Evolutionary conservation across 441 rosid genomes (phyloP).

Genomic region (Eruca vesicaria): DNA sequence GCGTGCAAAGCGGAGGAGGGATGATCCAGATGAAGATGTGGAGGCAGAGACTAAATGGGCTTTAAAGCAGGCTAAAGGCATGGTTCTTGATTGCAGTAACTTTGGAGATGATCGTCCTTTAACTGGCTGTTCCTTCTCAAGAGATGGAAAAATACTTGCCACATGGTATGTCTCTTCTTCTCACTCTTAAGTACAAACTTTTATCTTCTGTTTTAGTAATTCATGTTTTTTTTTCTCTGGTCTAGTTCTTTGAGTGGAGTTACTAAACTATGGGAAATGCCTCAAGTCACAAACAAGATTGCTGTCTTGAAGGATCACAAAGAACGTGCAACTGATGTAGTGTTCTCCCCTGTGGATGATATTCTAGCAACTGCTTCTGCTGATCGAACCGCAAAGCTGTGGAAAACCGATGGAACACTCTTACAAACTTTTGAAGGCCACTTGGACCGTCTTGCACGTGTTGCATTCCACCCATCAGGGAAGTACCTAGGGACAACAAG

Average conservation of each 20-base stretch:
- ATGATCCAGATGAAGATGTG: constrained; percentile 91
- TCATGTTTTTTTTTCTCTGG: constrained; percentile 20
- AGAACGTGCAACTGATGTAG: constrained; percentile 89
- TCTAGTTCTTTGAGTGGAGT: constrained; percentile 78
- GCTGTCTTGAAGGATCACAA: constrained; percentile 79
- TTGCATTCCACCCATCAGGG: constrained; percentile 94
- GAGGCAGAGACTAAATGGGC: constrained; percentile 83
- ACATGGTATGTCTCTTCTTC: constrained; percentile 54
- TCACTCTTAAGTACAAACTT: not conserved
- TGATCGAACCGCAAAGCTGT: constrained; percentile 86
- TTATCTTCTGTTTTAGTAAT: constrained; percentile 14
- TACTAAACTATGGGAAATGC: constrained; percentile 88
- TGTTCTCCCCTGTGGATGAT: constrained; percentile 75
- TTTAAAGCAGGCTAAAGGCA: constrained; percentile 55
- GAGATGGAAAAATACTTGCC: constrained; percentile 67
- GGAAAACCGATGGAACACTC: constrained; percentile 80
- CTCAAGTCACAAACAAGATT: constrained; percentile 56
- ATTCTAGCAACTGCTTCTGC: constrained; percentile 90
- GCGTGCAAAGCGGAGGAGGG: constrained; percentile 64
- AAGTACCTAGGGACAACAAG: constrained; percentile 85
- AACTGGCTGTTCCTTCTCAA: constrained; percentile 85
- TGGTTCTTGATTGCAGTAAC: constrained; percentile 81
- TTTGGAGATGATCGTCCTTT: constrained; percentile 91
- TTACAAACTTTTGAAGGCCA: constrained; percentile 82
- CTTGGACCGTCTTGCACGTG: constrained; percentile 87